Evolutionary conservation across 1,139 yeast species (phyloP).

Genomic region (Keqinozyma sinolaborantium): DNA sequence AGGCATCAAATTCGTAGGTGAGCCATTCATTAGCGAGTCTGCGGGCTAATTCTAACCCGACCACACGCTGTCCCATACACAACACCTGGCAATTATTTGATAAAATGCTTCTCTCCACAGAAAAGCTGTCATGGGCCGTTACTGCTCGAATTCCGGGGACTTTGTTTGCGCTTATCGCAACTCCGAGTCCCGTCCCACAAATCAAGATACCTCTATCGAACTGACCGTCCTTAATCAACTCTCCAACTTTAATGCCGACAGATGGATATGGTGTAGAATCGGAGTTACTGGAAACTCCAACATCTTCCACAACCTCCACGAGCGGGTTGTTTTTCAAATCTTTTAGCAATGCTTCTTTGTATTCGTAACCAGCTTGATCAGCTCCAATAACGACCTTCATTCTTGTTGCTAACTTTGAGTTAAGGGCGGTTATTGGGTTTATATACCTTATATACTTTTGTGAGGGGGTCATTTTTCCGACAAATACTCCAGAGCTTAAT

Average conservation of each 20-base stretch:
- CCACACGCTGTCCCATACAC: conserved; percentile 48
- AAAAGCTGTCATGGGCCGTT: conserved; percentile 47
- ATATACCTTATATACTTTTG: not conserved
- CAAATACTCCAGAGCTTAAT: not conserved
- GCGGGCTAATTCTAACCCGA: conserved; percentile 41
- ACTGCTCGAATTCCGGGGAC: conserved; percentile 45
- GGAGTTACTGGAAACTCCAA: conserved; percentile 29
- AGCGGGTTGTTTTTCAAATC: conserved; percentile 25
- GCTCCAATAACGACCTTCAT: conserved; percentile 34
- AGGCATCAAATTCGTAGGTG: conserved; percentile 34
- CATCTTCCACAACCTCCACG: conserved; percentile 34
- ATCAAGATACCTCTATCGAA: conserved; percentile 42
- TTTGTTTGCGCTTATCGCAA: conserved; percentile 44
- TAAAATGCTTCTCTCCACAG: conserved; percentile 41
- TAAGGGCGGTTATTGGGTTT: not conserved
- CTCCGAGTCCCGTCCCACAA: conserved; percentile 49
- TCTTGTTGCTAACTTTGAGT: conserved; percentile 2
- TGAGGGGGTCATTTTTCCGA: not conserved
- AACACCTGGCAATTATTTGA: conserved; percentile 42
- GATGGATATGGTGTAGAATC: conserved; percentile 35
- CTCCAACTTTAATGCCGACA: conserved; percentile 41
- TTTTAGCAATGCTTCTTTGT: conserved; percentile 32
- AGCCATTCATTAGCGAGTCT: conserved; percentile 43
- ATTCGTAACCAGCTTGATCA: conserved; percentile 44
- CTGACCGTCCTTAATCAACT: conserved; percentile 30